A percentile compares a stretch with the other conserved stretches of the same genome.
Evolutionary conservation across 257 asterid species (phyloP).

Genomic region (Primulina tabacum): DNA sequence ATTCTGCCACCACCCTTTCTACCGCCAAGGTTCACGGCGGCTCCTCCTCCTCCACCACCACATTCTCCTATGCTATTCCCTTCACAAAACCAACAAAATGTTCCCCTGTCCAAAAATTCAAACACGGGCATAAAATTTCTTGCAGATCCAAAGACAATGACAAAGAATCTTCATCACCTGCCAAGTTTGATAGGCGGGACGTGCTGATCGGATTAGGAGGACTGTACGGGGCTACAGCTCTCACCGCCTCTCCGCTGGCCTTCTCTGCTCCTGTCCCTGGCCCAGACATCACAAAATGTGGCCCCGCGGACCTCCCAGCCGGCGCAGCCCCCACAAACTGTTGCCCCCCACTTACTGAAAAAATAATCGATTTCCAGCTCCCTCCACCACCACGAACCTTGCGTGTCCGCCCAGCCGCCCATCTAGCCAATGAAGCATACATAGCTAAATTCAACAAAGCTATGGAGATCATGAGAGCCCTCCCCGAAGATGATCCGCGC

Average conservation of each 20-base stretch:
- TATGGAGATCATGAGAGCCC: slow-evolving; percentile 59
- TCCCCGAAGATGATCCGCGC: slow-evolving; percentile 81
- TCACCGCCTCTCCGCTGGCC: slow-evolving; percentile 46
- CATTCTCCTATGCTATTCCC: slow-evolving; percentile 25
- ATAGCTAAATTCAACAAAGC: slow-evolving; percentile 52
- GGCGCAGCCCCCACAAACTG: slow-evolving; percentile 63
- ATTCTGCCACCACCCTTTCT: neutral
- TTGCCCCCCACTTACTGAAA: slow-evolving; percentile 54
- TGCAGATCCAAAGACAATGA: slow-evolving; percentile 42
- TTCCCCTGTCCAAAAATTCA: slow-evolving; percentile 20
- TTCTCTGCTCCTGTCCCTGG: slow-evolving; percentile 56
- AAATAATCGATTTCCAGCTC: slow-evolving; percentile 45
- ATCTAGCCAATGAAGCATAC: slow-evolving; percentile 48
- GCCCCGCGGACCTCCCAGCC: slow-evolving; percentile 60
- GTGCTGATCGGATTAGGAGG: slow-evolving; percentile 67
- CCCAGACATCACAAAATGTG: slow-evolving; percentile 74
- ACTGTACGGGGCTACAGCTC: slow-evolving; percentile 57
- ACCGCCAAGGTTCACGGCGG: neutral
- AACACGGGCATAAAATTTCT: slow-evolving; percentile 32
- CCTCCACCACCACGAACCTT: slow-evolving; percentile 39
- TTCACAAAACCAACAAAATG: slow-evolving; percentile 27
- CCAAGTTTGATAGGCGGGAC: slow-evolving; percentile 50
- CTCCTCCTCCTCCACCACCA: slow-evolving; percentile 24
- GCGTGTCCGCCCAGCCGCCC: slow-evolving; percentile 78
- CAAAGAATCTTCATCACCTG: slow-evolving; percentile 18